These are phyloP conservation scores for Globisporangium nunn DNA, from an alignment of 352 stramenopile genomes.

Conservation along the genomic window DNA sequence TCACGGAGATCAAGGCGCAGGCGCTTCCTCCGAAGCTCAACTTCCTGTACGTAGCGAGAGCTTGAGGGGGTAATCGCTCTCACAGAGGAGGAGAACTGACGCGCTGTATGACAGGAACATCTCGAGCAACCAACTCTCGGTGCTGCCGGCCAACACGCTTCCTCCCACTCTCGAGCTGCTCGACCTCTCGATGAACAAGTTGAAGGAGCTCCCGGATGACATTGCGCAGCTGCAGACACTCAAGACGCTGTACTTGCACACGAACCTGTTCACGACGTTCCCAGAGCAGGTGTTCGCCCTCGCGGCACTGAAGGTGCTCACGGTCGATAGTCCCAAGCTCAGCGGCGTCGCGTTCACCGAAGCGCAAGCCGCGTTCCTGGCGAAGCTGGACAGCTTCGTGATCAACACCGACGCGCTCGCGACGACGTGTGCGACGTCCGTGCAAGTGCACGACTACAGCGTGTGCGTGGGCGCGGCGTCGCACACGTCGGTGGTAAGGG, in stretches of 20 bases:
- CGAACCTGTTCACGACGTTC: constrained; percentile 13
- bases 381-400: constrained; percentile 18
- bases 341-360: constrained; percentile 16
- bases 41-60: constrained; percentile 1
- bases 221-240: constrained; percentile 12
- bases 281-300: constrained; percentile 15
- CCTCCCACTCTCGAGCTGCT: constrained; percentile 7
- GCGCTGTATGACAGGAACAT: constrained; percentile 6
- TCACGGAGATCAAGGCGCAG: constrained; percentile 6
- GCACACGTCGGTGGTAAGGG: neutral
- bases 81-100: too few relatives aligned
- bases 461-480: constrained; percentile 16
- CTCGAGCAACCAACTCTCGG: constrained; percentile 12
- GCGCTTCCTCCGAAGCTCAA: constrained; percentile 17
- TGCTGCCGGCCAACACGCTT: constrained; percentile 3
- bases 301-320: constrained; percentile 14
- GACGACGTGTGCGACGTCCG: constrained; percentile 11
- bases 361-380: constrained; percentile 20
- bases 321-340: constrained; percentile 17
- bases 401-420: constrained; percentile 20
- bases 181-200: constrained; percentile 13
- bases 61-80: neutral
- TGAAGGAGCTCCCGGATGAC: constrained; percentile 8
- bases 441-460: constrained; percentile 14
- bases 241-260: constrained; percentile 7